phyloP scores from a whole-genome alignment of 2,329 filamentous ascomycete genomes.

The Pestalotiopsis sp. region DNA sequence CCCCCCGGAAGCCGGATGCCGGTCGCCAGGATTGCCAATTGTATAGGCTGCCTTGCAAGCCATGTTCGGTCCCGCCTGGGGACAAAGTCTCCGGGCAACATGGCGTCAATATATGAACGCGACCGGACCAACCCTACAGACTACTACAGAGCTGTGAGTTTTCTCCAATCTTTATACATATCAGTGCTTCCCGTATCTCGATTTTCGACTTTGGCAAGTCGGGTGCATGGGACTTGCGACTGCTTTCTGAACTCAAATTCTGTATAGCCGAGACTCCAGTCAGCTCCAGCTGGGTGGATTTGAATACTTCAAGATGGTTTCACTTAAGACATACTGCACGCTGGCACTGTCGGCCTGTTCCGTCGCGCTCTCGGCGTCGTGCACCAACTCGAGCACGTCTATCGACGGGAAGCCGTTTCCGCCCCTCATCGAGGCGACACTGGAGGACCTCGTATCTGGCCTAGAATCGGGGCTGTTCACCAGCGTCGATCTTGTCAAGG shows the following conservation, averaged over 20 bases:
- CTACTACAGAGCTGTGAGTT: not conserved
- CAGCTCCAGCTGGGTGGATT: not conserved
- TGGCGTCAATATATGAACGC: not conserved
- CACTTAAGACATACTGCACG: not conserved
- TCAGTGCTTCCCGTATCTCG: not conserved
- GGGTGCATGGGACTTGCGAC: not conserved
- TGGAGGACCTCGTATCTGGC: constrained; percentile 27
- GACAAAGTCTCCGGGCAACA: not conserved
- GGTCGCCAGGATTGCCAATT: not conserved
- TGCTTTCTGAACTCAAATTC: not conserved
- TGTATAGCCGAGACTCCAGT: not conserved
- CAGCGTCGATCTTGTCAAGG: constrained; percentile 32
- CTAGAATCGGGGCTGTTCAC: constrained; percentile 29
- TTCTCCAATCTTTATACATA: not conserved
- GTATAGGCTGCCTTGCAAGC: not conserved
- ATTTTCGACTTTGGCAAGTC: not conserved
- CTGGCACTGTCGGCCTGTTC: constrained; percentile 5
- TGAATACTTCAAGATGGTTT: not conserved
- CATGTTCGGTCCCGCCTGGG: not conserved
- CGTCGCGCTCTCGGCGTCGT: not conserved
- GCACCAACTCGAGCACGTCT: constrained; percentile 9
- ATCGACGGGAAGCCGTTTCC: constrained; percentile 17
- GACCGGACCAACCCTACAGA: not conserved
- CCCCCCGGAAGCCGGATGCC: not conserved
- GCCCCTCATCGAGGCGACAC: constrained; percentile 22